Conservation (phyloP, 169 alveolate genomes). For the Toxoplasma gondii region DNA sequence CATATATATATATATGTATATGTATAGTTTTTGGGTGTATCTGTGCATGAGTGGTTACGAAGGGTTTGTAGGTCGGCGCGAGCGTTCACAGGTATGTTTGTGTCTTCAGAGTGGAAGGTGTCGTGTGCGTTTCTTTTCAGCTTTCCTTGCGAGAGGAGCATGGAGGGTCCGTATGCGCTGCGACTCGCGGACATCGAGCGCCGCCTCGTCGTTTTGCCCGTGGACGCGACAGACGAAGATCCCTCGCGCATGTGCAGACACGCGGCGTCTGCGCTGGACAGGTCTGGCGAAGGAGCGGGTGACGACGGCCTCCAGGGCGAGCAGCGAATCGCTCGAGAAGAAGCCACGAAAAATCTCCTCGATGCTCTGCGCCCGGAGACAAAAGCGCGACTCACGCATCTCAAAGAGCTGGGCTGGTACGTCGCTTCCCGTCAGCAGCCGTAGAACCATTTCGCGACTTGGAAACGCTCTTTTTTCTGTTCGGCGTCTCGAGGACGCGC, state of each 20-base stretch:
- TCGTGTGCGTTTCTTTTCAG: neutral
- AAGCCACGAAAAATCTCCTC: neutral
- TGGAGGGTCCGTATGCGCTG: constrained; percentile 28
- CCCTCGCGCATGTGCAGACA: neutral
- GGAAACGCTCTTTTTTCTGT: neutral
- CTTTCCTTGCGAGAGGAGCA: neutral
- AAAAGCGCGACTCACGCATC: neutral
- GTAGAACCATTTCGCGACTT: neutral
- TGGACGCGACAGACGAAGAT: neutral
- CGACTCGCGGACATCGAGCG: neutral
- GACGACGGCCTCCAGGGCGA: too few species aligned
- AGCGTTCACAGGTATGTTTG: too few species aligned
- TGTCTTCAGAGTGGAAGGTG: neutral
- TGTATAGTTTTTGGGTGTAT: neutral
- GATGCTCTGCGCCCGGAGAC: neutral
- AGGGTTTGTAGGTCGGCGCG: too few species aligned
- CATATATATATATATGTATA: neutral
- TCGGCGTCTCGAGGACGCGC: neutral
- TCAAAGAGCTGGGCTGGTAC: neutral
- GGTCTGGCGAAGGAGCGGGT: neutral
- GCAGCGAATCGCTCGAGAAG: too few species aligned
- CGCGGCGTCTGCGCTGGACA: neutral
- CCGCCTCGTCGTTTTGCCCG: neutral
- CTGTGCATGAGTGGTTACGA: too few species aligned
- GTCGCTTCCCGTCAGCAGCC: neutral